Conservation (phyloP, 768 basidiomycete genomes). For the Sporobolomyces roseus region DNA sequence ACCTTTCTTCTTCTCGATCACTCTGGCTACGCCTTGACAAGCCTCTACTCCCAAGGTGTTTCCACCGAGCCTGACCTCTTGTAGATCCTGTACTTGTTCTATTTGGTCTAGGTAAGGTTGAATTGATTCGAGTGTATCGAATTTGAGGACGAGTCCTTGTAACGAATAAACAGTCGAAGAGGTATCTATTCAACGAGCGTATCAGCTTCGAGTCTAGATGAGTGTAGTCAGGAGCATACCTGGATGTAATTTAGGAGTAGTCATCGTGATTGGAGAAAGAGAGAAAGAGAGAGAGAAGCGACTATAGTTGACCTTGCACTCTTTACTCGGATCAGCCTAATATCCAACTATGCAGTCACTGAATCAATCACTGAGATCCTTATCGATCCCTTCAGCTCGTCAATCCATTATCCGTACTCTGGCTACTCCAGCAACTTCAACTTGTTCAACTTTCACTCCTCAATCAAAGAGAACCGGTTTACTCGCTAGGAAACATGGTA, state of each 20-base stretch:
- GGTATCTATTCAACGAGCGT: constrained; percentile 15
- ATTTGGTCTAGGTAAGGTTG: constrained; percentile 62
- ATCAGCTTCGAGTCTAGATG: too few species aligned
- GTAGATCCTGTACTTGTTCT: constrained; percentile 55
- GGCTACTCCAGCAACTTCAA: constrained; percentile 22
- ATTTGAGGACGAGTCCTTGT: constrained; percentile 70
- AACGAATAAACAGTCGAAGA: constrained; percentile 53
- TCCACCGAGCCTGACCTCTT: constrained; percentile 88
- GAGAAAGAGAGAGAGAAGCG: neutral
- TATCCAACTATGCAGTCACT: constrained; percentile 27
- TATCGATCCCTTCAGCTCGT: constrained; percentile 12
- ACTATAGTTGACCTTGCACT: neutral
- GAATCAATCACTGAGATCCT: neutral
- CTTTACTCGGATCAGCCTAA: neutral
- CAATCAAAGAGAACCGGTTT: constrained; percentile 66
- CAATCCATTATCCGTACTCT: constrained; percentile 16
- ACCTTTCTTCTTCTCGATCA: constrained; percentile 62
- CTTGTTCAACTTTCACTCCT: neutral
- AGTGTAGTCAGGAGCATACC: too few species aligned
- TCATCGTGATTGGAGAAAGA: neutral
- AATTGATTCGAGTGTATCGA: constrained; percentile 70
- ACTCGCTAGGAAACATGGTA: constrained; percentile 91
- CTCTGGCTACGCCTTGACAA: constrained; percentile 73
- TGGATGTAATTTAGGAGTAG: constrained; percentile 11
- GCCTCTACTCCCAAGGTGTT: constrained; percentile 93